Evolutionary conservation across 2,329 filamentous ascomycete species (phyloP).

Genomic region (Trichothecium roseum): DNA sequence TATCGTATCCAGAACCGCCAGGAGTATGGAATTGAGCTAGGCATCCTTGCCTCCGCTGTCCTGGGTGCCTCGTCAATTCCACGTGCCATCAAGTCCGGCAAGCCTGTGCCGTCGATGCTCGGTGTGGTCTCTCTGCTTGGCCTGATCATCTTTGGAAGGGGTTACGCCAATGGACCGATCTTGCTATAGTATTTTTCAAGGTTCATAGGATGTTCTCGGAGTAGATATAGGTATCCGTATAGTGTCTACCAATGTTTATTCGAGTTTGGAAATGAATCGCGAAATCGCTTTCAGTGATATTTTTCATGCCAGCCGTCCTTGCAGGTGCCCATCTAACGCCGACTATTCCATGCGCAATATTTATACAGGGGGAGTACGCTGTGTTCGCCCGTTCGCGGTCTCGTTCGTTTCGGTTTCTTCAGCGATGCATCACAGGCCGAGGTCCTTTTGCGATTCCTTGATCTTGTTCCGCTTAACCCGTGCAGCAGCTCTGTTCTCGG

Average conservation of each 20-base stretch:
- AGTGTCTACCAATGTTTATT: not conserved
- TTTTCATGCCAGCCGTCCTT: not conserved
- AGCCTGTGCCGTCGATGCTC: conserved; percentile 74
- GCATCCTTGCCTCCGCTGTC: conserved; percentile 77
- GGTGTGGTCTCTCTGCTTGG: conserved; percentile 73
- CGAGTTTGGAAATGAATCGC: not conserved
- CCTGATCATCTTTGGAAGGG: conserved; percentile 60
- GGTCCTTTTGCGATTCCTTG: conserved; percentile 56
- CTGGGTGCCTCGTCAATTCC: conserved; percentile 79
- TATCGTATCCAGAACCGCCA: conserved; percentile 67
- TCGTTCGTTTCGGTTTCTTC: not conserved
- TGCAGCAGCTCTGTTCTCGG: conserved; percentile 60
- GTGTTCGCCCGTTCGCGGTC: not conserved
- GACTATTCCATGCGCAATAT: not conserved
- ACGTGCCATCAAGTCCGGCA: conserved; percentile 70
- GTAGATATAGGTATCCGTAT: not conserved
- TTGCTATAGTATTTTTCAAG: not conserved
- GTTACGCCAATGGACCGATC: not conserved
- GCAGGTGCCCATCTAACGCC: conserved; percentile 1
- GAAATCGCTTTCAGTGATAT: not conserved
- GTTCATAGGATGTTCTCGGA: not conserved
- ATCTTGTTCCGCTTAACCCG: conserved; percentile 61
- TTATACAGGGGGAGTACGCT: not conserved
- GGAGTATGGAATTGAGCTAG: conserved; percentile 77
- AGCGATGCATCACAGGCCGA: conserved; percentile 19